Percentiles rank a stretch among this genome's conserved stretches.
phyloP scores from a whole-genome alignment of 805 yeast species.

The Lipomyces kockii region DNA sequence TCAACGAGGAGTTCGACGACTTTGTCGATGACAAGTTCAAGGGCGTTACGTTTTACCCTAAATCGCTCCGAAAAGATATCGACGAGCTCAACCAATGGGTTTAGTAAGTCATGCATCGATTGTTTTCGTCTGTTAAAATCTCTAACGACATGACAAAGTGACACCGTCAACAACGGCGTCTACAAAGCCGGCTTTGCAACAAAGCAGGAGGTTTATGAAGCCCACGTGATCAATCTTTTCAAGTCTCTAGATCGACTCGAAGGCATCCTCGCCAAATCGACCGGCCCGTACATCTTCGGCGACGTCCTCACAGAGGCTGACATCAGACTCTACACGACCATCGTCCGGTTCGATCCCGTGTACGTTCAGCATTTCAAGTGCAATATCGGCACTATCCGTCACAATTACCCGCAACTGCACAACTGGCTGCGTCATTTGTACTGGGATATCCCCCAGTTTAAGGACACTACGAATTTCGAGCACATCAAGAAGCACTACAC shows the following conservation, averaged over 20 bases:
- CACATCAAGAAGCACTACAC: constrained; percentile 94
- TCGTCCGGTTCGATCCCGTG: constrained; percentile 88
- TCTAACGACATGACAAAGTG: constrained; percentile 40
- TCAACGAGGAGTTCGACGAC: constrained; percentile 71
- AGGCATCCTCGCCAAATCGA: constrained; percentile 52
- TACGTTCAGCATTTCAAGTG: constrained; percentile 96
- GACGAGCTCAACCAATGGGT: constrained; percentile 82
- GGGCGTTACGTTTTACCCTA: constrained; percentile 66
- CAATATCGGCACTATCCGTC: constrained; percentile 78
- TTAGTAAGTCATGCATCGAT: constrained; percentile 47
- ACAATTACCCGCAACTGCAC: constrained; percentile 76
- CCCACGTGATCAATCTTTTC: constrained; percentile 66
- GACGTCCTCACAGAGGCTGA: constrained; percentile 85
- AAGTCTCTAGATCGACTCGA: constrained; percentile 73
- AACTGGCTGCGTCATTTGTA: constrained; percentile 82
- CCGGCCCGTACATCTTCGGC: constrained; percentile 59
- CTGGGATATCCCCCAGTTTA: constrained; percentile 76
- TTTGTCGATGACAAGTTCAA: constrained; percentile 53
- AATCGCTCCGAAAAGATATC: constrained; percentile 56
- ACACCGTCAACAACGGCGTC: constrained; percentile 87
- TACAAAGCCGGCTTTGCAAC: constrained; percentile 92
- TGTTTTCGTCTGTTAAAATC: not conserved
- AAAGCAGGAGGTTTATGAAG: constrained; percentile 78
- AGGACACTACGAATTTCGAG: constrained; percentile 79
- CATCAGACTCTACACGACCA: constrained; percentile 82